These are phyloP conservation scores for Cardamine occulta DNA, from an alignment of 345 rosid genomes.

Conservation along the genomic window DNA sequence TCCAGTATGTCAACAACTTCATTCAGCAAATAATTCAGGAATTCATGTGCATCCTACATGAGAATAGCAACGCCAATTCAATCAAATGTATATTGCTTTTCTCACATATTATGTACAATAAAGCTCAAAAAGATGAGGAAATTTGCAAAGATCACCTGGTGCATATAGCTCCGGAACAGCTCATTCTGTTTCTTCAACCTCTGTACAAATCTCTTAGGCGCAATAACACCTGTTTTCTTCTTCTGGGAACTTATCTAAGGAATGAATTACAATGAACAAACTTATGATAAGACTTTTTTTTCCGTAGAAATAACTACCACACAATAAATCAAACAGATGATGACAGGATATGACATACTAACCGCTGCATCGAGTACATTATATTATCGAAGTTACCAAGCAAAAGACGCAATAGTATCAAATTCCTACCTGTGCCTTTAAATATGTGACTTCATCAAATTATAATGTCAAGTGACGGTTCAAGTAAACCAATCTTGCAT, in stretches of 20 bases:
- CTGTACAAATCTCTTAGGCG: constrained; percentile 97
- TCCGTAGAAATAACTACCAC: background rate
- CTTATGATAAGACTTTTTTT: background rate
- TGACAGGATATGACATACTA: constrained; percentile 3
- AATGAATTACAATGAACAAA: background rate
- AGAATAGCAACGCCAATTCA: constrained; percentile 18
- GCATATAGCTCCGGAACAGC: constrained; percentile 99
- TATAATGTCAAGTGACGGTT: background rate
- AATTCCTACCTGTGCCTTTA: background rate
- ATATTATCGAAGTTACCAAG: background rate
- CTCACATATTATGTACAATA: background rate
- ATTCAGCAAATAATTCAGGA: constrained; percentile 93
- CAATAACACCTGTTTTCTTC: constrained; percentile 99
- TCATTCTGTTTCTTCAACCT: constrained; percentile 99
- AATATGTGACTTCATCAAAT: background rate
- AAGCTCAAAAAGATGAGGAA: background rate
- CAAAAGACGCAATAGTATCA: background rate
- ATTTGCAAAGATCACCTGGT: constrained; percentile 62
- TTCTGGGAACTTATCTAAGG: constrained; percentile 92
- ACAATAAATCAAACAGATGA: background rate
- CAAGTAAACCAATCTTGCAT: constrained; percentile 14
- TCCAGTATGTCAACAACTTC: constrained; percentile 98
- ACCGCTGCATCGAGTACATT: constrained; percentile 3
- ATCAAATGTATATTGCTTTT: background rate
- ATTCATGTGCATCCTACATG: constrained; percentile 96